Base-by-base conservation (phyloP, 2,329 filamentous ascomycete species). In the Cadophora sp. region DNA sequence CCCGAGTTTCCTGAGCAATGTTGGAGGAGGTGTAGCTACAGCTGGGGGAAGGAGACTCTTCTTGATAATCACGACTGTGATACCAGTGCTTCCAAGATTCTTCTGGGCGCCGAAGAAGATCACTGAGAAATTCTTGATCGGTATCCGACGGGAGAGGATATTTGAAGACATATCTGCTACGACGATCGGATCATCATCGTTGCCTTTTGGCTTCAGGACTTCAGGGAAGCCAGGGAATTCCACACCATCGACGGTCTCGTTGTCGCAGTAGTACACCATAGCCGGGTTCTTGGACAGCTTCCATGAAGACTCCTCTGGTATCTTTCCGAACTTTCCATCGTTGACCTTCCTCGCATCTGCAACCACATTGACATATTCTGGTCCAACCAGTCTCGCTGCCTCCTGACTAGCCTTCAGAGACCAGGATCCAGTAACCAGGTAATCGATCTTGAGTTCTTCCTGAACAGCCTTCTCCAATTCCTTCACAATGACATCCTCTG, bases 21-120 rank as follows among this genome's bases (percentile, higher is more conserved):
- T 82, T 1, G 92, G 83, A 8, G 89, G 83, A 2, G 93, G 91
- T 74, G 92, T 89, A 7, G 86, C 81, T 2, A 85, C 84, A 34
- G 83, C 80, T 3, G 92, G 91, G 14, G 92, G 87, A 1, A 98
- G 85, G 34, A 98, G 84, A 71, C 83, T 88, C 83, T 97, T 97
- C 78, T 91, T 91, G 76, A 98, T 85, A 60, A 97, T 90, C 16
- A 92, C 91, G 31, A 97, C 92, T 6, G 95, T 96, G 69, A 98
- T 87, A 68, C 95, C 95, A 1, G 95, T 90, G 3, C 87, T 88
- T 31, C 94, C 95, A 12, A 97, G 86, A 81, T 98, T 97, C 87
- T 98, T 97, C 79, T 97, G 95, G 0, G 94, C 94, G 58, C 94
- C 94, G 70, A 94, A 97, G 82, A 97, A 97, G 77, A 98, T 91